Base-by-base conservation (phyloP, 2,329 filamentous ascomycete species). In the Epichloe hybrida region DNA sequence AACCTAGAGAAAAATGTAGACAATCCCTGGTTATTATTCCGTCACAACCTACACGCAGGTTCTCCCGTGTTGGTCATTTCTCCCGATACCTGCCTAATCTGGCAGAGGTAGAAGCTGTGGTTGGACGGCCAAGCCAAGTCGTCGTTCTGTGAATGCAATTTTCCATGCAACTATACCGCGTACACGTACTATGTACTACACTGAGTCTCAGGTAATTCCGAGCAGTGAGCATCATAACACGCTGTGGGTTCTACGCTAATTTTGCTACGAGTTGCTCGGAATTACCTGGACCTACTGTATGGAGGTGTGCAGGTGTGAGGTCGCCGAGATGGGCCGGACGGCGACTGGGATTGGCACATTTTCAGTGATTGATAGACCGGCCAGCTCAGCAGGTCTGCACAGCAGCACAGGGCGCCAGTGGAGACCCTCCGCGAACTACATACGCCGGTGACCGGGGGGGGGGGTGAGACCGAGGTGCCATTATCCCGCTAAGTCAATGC, bases 371-470 rank as follows among this genome's bases (percentile, higher is more conserved):
- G 27, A 31, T 11, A 1, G 27, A 31, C 27, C 3, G 27, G 27
- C 27, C 27, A 31, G 27, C 27, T 11, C 4, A 31, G 27, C 27
- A 31, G 27, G 27, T 31, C 4, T 31, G 17, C 17, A 17, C 17
- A 17, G 17, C 17, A 17, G 27, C 8, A 31, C 36, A 17, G 41
- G 17, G 23, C n/a, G 44, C 12, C 38, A 43, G 40, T 43, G 37
- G 37, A 42, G 41, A 27, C 38, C 23, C 43, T 46, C 46, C 40
- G 44, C 53, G 53, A 51, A 50, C 53, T 50, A n/a, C n/a, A n/a
- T n/a, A 49, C 47, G 40, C 53, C 51, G 51, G 49, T 31, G 27
- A 31, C 27, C 4, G 27, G 44, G 48, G 48, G 48, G 1, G 27
- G 44, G 48, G 48, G 48, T 37, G 41, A 41, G 35, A 37, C 20